Base-by-base conservation (phyloP, 306 rosid species). In the Hippophae tibetana region DNA sequence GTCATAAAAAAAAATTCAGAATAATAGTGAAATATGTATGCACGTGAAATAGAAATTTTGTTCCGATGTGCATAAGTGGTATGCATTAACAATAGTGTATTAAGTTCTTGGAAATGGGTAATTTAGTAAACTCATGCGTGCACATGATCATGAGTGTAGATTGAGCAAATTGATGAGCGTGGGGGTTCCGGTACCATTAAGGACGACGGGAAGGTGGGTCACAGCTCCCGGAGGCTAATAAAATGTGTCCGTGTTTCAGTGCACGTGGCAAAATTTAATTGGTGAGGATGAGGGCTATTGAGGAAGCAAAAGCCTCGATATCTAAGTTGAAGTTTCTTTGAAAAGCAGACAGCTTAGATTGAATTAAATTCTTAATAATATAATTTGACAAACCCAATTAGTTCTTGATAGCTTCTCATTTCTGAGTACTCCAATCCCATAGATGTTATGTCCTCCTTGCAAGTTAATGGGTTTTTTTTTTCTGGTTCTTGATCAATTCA, bases 281-380 rank as follows among this genome's bases (percentile, higher is more conserved):
- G 90, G 86, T 52, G 40, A 66, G 14, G 48, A 42, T 71, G 82
- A 70, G 72, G 72, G 78, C 54, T 52, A 77, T 42, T 40, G 5
- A 23, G 90, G 94, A 82, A 82, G 81, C 97, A 90, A 82, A 65
- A 8, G 14, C 86, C 84, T 90, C 78, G 95, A 71, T 48, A 65
- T 23, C 71, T 43, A 66, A 71, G 46, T 68, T 77, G 40, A 79
- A 78, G 79, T 74, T 80, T 61, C 82, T 66, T 79, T 61, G 57
- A 72, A 64, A 50, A 61, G 76, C 80, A 81, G 82, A 81, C 84
- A 79, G 45, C 69, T 10, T 5, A 13, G 53, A 49, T 49, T n/a
- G 14, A 49, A 48, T 48, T 48, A 48, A 48, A 18, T 8, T 48
- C 13, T 61, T 47, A 38, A 5, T 47, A 18, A 12, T 70, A 51